Conservation (phyloP, 345 rosid species). For the Aurinia saxatilis region DNA sequence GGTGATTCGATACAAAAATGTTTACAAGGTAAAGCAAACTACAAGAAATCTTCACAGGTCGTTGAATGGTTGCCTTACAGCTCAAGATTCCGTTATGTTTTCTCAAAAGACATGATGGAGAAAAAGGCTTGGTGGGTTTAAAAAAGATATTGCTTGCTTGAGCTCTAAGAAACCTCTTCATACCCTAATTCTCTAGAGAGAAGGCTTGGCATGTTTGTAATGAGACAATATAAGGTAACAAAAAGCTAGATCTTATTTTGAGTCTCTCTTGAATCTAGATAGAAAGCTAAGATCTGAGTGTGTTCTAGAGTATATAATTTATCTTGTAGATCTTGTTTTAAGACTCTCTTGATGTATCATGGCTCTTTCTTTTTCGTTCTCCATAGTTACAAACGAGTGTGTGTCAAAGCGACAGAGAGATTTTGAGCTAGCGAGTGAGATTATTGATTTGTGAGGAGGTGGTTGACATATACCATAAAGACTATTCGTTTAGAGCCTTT, state of each 20-base stretch:
- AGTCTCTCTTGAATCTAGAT: no score
- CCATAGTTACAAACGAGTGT: no score
- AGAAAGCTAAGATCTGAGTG: no score
- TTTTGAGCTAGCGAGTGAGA: no score
- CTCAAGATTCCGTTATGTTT: slow-evolving; percentile 63
- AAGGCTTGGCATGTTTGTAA: not conserved
- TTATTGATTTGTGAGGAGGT: no score
- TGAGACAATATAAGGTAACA: not conserved
- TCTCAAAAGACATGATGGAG: slow-evolving; percentile 64
- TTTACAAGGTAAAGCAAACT: slow-evolving; percentile 34
- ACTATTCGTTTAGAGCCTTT: no score
- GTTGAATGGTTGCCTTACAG: slow-evolving; percentile 74
- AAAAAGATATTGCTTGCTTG: not conserved
- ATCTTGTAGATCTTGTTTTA: no score
- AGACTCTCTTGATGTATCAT: no score
- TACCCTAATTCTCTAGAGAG: not conserved
- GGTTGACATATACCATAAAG: no score
- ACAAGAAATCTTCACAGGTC: slow-evolving; percentile 47
- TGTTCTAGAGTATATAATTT: no score
- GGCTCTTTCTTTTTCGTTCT: no score
- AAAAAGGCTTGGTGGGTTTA: slow-evolving; percentile 44
- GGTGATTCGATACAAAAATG: slow-evolving; percentile 51
- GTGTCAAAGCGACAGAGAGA: no score
- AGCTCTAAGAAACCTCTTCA: not conserved
- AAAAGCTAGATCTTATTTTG: not conserved